phyloP scores from a whole-genome alignment of 176 grass and related monocot species.

The Carex myosuroides region DNA sequence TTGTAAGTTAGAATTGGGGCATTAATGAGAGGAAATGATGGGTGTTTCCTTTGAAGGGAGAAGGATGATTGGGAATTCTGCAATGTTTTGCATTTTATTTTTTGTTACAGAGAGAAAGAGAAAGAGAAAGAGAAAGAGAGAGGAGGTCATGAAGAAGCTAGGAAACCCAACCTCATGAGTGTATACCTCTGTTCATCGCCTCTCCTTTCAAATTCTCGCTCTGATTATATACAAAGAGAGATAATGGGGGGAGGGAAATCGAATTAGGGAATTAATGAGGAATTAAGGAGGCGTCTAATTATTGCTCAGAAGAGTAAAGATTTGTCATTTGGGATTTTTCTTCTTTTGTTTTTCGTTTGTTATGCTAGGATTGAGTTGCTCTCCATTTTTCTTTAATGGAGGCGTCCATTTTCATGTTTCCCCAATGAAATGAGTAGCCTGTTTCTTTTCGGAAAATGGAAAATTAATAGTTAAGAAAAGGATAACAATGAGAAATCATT shows the following conservation, averaged over 20 bases:
- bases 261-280: neutral
- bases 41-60: constrained; percentile 54
- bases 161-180: constrained; percentile 40
- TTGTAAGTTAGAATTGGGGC: neutral
- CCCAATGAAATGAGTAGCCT: too few relatives aligned
- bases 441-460: too few relatives aligned
- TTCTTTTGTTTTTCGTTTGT: neutral
- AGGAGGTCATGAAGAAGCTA: constrained; percentile 24
- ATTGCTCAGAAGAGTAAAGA: neutral
- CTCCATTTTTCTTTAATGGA: neutral
- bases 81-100: constrained; percentile 20
- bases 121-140: constrained; percentile 4
- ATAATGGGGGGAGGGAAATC: neutral
- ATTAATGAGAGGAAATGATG: constrained; percentile 46
- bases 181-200: constrained; percentile 28
- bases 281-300: neutral
- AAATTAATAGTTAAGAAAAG: too few relatives aligned
- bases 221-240: constrained; percentile 11
- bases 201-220: constrained; percentile 17
- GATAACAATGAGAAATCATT: too few relatives aligned
- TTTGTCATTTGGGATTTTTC: constrained; percentile 1
- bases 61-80: constrained; percentile 58
- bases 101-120: constrained; percentile 1
- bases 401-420: neutral
- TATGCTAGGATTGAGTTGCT: neutral